These are phyloP conservation scores for Cytospora piceae DNA, from an alignment of 2,329 filamentous ascomycete species.

Conservation along the genomic window DNA sequence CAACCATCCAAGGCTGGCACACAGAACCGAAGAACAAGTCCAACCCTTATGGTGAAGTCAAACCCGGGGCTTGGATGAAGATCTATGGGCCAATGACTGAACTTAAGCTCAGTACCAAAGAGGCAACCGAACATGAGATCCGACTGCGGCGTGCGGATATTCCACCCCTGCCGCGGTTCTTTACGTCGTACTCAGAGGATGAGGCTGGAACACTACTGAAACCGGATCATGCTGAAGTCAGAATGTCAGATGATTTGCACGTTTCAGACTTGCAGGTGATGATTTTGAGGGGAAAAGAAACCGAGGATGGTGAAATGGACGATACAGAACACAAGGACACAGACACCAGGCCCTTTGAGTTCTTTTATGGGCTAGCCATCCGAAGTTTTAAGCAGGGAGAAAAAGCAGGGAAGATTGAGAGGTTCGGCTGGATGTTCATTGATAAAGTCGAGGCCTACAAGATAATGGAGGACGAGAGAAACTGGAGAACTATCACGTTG, in stretches of 20 bases:
- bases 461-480: slow-evolving; percentile 5
- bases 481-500: slow-evolving; percentile 13
- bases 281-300: not conserved
- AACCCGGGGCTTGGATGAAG: slow-evolving; percentile 29
- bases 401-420: not conserved
- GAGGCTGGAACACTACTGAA: not conserved
- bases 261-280: slow-evolving; percentile 15
- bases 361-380: not conserved
- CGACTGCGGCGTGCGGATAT: not conserved
- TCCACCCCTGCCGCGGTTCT: not conserved
- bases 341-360: not conserved
- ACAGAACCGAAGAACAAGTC: slow-evolving; percentile 23
- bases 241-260: not conserved
- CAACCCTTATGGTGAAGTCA: slow-evolving; percentile 31
- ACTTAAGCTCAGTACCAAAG: slow-evolving; percentile 15
- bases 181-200: slow-evolving; percentile 3
- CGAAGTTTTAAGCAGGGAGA: not conserved
- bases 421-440: slow-evolving; percentile 6
- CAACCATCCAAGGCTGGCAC: slow-evolving; percentile 26
- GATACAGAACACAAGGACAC: not conserved
- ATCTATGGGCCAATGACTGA: slow-evolving; percentile 27
- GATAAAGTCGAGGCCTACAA: not conserved
- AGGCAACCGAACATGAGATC: slow-evolving; percentile 2
- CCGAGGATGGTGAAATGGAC: not conserved
- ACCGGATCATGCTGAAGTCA: slow-evolving; percentile 1